Evolutionary conservation across 495 filamentous ascomycete species (phyloP).

Genomic region (Pyrenopolyporus hunteri): DNA sequence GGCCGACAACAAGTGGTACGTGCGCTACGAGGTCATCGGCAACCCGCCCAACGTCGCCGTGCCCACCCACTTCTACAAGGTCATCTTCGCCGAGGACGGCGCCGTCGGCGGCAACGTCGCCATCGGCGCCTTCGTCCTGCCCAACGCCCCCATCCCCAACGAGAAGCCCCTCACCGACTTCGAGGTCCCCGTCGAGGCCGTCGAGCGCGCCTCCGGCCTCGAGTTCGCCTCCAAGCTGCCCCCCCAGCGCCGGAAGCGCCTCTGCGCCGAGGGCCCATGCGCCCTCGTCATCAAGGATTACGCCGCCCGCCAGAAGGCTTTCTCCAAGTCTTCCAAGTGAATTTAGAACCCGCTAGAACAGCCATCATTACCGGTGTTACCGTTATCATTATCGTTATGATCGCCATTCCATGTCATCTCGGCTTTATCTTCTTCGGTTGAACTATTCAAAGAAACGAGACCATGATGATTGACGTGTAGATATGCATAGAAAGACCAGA

Average conservation of each 20-base stretch:
- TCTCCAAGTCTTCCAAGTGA: constrained; percentile 48
- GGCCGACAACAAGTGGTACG: constrained; percentile 88
- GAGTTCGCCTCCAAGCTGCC: constrained; percentile 87
- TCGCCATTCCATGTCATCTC: too few relatives aligned
- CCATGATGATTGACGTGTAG: background rate
- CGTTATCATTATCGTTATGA: background rate
- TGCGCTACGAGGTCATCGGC: constrained; percentile 96
- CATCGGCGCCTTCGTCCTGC: constrained; percentile 91
- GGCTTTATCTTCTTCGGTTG: too few relatives aligned
- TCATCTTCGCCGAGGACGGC: constrained; percentile 92
- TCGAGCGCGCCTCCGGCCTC: constrained; percentile 89
- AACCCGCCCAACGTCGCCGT: constrained; percentile 93
- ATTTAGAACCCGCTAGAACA: constrained; percentile 9
- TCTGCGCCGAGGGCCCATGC: constrained; percentile 87
- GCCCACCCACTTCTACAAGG: constrained; percentile 98
- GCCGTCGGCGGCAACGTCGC: constrained; percentile 75
- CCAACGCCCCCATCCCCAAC: constrained; percentile 89
- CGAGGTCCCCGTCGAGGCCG: constrained; percentile 88
- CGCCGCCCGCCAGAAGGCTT: constrained; percentile 66
- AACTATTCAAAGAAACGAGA: background rate
- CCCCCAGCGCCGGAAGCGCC: constrained; percentile 68
- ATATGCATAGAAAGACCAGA: background rate
- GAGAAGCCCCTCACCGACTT: constrained; percentile 84
- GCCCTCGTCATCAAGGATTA: constrained; percentile 81
- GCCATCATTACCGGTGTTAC: background rate